Percentiles rank a stretch among this genome's conserved stretches.
Conservation (phyloP, 1,139 yeast genomes). For the Sugiyamaella xylanicola region DNA sequence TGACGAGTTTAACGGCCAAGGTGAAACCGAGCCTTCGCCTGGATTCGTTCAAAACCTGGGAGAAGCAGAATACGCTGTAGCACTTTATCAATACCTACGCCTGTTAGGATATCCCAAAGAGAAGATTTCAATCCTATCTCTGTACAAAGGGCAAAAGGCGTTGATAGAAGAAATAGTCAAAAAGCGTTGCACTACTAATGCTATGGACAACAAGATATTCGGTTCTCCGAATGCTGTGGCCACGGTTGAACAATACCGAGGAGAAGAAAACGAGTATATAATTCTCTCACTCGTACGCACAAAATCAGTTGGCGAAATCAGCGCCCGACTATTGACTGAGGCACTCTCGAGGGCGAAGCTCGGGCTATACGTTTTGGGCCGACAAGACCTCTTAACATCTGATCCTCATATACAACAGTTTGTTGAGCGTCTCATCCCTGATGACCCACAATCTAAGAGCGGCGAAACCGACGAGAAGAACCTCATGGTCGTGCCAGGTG, state of each 20-base stretch:
- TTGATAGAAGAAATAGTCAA: slow-evolving; percentile 38
- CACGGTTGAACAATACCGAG: slow-evolving; percentile 39
- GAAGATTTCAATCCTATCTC: slow-evolving; percentile 49
- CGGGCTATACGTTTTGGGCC: slow-evolving; percentile 44
- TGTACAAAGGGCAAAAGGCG: slow-evolving; percentile 46
- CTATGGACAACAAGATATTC: slow-evolving; percentile 29
- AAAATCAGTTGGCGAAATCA: slow-evolving; percentile 31
- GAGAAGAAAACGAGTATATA: slow-evolving; percentile 40
- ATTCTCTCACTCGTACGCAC: slow-evolving; percentile 41
- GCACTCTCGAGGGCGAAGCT: slow-evolving; percentile 42
- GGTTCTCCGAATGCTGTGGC: slow-evolving; percentile 38
- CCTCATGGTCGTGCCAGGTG: slow-evolving; percentile 41
- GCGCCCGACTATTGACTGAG: slow-evolving; percentile 36
- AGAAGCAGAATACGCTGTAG: slow-evolving; percentile 59
- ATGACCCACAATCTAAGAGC: slow-evolving; percentile 28
- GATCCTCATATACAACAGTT: slow-evolving; percentile 27
- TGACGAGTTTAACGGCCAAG: slow-evolving; percentile 37
- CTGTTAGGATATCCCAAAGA: slow-evolving; percentile 49
- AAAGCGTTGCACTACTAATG: slow-evolving; percentile 32
- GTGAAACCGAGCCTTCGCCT: slow-evolving; percentile 40
- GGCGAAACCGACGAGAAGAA: too few species aligned
- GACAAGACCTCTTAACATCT: slow-evolving; percentile 29
- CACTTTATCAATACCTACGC: slow-evolving; percentile 53
- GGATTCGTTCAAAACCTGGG: slow-evolving; percentile 46
- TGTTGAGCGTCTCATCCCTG: slow-evolving; percentile 22